Evolutionary conservation across 441 rosid genomes (phyloP).

Genomic region (Macaranga tanarius): DNA sequence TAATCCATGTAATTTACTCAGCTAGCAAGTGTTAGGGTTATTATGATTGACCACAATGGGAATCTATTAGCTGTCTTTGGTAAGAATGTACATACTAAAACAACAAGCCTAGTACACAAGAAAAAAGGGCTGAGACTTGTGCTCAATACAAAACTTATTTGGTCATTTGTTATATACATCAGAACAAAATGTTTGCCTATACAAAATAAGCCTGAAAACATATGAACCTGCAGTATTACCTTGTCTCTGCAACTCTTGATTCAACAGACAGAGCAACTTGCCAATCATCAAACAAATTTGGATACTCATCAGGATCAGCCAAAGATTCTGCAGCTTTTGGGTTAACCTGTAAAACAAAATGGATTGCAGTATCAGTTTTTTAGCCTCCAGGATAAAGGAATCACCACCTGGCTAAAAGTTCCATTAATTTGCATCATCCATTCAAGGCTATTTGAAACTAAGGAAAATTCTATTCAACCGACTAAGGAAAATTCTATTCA

Average conservation of each 20-base stretch:
- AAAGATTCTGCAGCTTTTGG: constrained; percentile 98
- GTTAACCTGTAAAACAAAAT: constrained; percentile 59
- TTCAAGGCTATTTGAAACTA: background rate
- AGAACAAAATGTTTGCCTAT: background rate
- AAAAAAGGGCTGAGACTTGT: background rate
- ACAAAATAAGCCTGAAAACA: constrained; percentile 4
- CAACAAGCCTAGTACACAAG: background rate
- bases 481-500: background rate
- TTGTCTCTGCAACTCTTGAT: constrained; percentile 64
- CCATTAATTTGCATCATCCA: background rate
- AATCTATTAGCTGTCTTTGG: background rate
- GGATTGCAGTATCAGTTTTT: background rate
- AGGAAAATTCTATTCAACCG: background rate
- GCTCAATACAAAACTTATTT: constrained; percentile 8
- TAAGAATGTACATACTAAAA: background rate
- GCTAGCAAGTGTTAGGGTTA: background rate
- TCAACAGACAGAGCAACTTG: constrained; percentile 83
- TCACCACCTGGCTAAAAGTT: background rate
- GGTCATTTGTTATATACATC: background rate
- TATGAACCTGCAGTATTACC: constrained; percentile 44
- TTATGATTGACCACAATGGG: background rate
- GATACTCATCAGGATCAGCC: constrained; percentile 97
- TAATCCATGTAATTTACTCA: background rate
- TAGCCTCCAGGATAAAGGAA: background rate
- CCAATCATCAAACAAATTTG: constrained; percentile 98